Evolutionary conservation across 2,329 filamentous ascomycete genomes (phyloP).

Genomic region (Colletotrichum gloeosporioides): DNA sequence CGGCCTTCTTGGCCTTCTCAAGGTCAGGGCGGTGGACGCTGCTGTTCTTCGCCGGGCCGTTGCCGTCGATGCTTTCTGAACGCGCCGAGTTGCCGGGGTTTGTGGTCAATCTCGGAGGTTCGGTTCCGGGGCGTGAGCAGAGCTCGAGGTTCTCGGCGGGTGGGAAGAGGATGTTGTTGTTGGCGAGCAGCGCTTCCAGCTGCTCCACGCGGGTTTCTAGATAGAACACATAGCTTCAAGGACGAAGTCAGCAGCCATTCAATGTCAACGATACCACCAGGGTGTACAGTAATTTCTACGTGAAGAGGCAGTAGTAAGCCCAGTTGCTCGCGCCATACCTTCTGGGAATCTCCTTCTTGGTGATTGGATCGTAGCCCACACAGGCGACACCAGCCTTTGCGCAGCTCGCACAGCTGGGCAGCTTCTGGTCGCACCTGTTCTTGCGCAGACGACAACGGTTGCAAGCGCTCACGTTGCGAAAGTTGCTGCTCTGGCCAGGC

Average conservation of each 20-base stretch:
- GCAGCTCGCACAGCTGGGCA: constrained; percentile 90
- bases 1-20: constrained; percentile 37
- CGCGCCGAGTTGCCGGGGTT: constrained; percentile 38
- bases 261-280: constrained; percentile 40
- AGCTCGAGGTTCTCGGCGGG: constrained; percentile 73
- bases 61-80: constrained; percentile 34
- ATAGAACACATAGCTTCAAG: constrained; percentile 85
- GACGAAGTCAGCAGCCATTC: background rate
- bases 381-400: constrained; percentile 92
- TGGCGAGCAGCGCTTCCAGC: constrained; percentile 76
- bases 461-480: constrained; percentile 91
- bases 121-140: constrained; percentile 54
- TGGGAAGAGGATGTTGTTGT: constrained; percentile 74
- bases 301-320: background rate
- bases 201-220: constrained; percentile 86
- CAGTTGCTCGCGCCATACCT: constrained; percentile 62
- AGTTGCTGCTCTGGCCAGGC: constrained; percentile 67
- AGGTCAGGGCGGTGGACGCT: constrained; percentile 28
- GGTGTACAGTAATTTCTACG: background rate
- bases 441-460: constrained; percentile 92
- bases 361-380: constrained; percentile 95
- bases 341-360: constrained; percentile 92
- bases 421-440: constrained; percentile 91
- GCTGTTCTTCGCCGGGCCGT: constrained; percentile 43
- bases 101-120: constrained; percentile 35